Percentiles rank a stretch among this genome's conserved stretches.
Evolutionary conservation across 495 filamentous ascomycete genomes (phyloP).

Genomic region (Xylaria palmicola): DNA sequence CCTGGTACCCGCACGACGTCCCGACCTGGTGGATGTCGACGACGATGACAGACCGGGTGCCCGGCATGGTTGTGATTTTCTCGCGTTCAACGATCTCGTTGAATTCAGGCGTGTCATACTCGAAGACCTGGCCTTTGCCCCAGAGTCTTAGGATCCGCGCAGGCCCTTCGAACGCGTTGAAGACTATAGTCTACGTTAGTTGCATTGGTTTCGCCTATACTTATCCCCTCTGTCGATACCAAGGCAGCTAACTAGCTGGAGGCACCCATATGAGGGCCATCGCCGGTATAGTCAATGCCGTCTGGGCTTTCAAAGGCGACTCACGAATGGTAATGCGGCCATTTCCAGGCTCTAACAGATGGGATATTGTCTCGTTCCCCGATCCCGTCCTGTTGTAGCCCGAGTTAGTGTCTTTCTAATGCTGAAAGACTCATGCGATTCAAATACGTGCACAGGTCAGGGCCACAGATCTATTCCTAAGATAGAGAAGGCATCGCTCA

Average conservation of each 20-base stretch:
- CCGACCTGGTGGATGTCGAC: slow-evolving; percentile 66
- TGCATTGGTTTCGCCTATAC: neutral
- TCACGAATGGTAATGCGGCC: slow-evolving; percentile 62
- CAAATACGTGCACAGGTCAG: neutral
- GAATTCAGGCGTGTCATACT: slow-evolving; percentile 52
- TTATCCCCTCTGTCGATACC: neutral
- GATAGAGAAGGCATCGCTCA: neutral
- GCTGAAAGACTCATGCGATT: too few relatives aligned
- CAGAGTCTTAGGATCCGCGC: slow-evolving; percentile 72
- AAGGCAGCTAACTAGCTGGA: neutral
- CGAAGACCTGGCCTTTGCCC: slow-evolving; percentile 64
- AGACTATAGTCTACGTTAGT: slow-evolving; percentile 37
- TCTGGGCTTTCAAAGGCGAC: neutral
- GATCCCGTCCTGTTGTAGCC: slow-evolving; percentile 52
- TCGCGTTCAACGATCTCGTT: slow-evolving; percentile 46
- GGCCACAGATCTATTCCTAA: too few relatives aligned
- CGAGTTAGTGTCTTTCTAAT: neutral
- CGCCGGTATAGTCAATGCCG: neutral
- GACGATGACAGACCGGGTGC: slow-evolving; percentile 61
- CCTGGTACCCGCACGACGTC: slow-evolving; percentile 52
- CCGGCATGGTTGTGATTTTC: slow-evolving; percentile 41
- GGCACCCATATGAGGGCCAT: neutral
- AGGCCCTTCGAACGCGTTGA: slow-evolving; percentile 62
- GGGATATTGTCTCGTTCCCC: slow-evolving; percentile 69
- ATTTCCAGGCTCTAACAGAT: slow-evolving; percentile 66